Conservation (phyloP, 139 green algal genomes). For the Ostreobium quekettii region DNA sequence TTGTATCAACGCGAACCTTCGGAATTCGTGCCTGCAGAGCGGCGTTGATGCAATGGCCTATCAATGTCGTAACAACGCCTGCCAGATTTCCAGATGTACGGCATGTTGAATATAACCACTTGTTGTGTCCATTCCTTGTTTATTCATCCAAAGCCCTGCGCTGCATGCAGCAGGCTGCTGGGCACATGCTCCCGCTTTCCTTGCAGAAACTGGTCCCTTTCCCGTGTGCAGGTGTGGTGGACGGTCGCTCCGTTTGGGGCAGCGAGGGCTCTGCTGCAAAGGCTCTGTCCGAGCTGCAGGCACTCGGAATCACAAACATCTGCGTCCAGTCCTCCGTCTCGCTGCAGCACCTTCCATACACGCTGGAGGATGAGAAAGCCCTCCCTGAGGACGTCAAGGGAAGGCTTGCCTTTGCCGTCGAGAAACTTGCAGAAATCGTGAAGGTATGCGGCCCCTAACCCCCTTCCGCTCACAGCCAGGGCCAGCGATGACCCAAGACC, state of each 20-base stretch:
- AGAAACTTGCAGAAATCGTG: slow-evolving; percentile 66
- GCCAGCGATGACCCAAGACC: too few species aligned
- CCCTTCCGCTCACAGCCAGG: too few species aligned
- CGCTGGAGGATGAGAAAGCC: slow-evolving; percentile 42
- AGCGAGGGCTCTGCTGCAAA: slow-evolving; percentile 18
- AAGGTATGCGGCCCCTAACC: slow-evolving; percentile 25
- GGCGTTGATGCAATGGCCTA: too few species aligned
- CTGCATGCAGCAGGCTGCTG: neutral
- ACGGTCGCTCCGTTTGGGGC: slow-evolving; percentile 71
- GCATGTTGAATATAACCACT: too few species aligned
- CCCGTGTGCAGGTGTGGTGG: slow-evolving; percentile 56
- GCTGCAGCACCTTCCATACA: slow-evolving; percentile 74
- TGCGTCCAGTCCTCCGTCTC: slow-evolving; percentile 49
- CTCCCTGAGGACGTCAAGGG: slow-evolving; percentile 17
- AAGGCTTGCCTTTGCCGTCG: slow-evolving; percentile 59
- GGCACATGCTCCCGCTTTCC: too few species aligned
- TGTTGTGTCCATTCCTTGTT: too few species aligned
- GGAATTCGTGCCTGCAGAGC: too few species aligned
- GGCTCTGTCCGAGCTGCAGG: slow-evolving; percentile 33
- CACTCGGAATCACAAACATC: slow-evolving; percentile 21
- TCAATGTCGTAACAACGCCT: too few species aligned
- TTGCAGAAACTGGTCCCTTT: too few species aligned
- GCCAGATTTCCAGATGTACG: too few species aligned
- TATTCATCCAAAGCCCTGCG: too few species aligned
- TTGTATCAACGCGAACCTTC: too few species aligned